Base-by-base conservation (phyloP, 1,284 basidiomycete genomes). In the Malassezia dermatis region DNA sequence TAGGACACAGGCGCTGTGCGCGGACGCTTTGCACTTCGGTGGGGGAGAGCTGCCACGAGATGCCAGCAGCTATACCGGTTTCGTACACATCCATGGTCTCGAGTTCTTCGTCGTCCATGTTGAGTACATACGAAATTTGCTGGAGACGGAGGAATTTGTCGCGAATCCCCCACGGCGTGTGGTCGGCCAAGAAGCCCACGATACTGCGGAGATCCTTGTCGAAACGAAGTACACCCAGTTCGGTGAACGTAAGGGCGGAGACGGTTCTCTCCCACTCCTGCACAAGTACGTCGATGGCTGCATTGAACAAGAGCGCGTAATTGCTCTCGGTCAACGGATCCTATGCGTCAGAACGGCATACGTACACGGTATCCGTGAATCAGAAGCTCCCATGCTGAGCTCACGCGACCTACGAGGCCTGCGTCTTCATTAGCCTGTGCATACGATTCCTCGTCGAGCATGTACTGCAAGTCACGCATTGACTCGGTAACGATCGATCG, bases 151-250 rank as follows among this genome's bases (percentile, higher is more conserved):
- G 79, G 71, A 98, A 95, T 73, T 89, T 90, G 65, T 95, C 91
- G 56, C 93, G 79, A 1, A 78, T 48, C 11, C 89, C 88, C 72
- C 89, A 88, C 1, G 82, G 80, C 4, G 87, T 88, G 71, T 94
- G 90, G 1, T 84, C 82, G 0, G 86, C 84, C 15, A 99, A 80
- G 75, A 86, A 89, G 2, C 83, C 81, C 12, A 83, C 84, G 57
- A 96, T 81, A 2, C 86, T 82, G 31, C 94, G 81, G 35, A 98
- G 77, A 73, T 99, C 94, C 27, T 87, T 83, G 69, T 99, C 94
- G 73, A 95, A 94, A 13, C 89, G 86, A 58, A 98, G 85, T 2
- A 91, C 91, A n/a, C 94, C 94, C 48, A 96, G 81, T 88, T 96
- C 93, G 12, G 87, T 87, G 71, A 88, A 96, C 69, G 82, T 84